Evolutionary conservation across 129 eudicot species (phyloP), one percentile per base, ranked within the genome.

Genomic region (Smallanthus sonchifolius): DNA sequence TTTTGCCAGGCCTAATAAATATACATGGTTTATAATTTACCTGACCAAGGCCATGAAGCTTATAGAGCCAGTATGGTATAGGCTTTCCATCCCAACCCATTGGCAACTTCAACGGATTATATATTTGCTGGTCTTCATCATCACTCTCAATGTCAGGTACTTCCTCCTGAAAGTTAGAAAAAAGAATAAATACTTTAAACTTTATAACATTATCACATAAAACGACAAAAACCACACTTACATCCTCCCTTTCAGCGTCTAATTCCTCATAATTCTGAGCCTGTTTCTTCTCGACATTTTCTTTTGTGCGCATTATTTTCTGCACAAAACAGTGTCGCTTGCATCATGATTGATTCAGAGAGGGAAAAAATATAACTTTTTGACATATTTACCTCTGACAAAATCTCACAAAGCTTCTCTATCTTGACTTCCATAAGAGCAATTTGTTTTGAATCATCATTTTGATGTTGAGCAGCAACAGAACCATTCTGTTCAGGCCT

Each of bases 1-100:
- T n/a, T n/a, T n/a, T n/a, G n/a, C n/a, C n/a, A n/a, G n/a, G n/a
- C n/a, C n/a, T n/a, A 17, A 17, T 10, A 15, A 71, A 6, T 2
- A 6, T 16, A 19, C 19, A 49, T 10, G 0, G 13, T 37, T 15
- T 42, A 66, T 28, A 34, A 34, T 45, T 35, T 47, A 74, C 78
- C 78, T 74, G 78, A 24, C 78, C 78, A 63, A 74, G 78, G 55
- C 99, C 99, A 87, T 95, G 99, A 79, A 95, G 97, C 78, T 95
- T 95, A 78, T 95, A 95, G 45, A 95, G 83, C 99, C 99, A 95
- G 76, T 91, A 95, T 10, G 99, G 99, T 35, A 95, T 95, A 48
- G 99, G 99, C 75, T 91, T 95, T 69, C 99, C 99, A 79, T 95
- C 99, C 94, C 94, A 95, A 45, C 99, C 97, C 95, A 95, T 89